phyloP scores from a whole-genome alignment of 73 alveolate species.

The Tetrahymena malaccensis region DNA sequence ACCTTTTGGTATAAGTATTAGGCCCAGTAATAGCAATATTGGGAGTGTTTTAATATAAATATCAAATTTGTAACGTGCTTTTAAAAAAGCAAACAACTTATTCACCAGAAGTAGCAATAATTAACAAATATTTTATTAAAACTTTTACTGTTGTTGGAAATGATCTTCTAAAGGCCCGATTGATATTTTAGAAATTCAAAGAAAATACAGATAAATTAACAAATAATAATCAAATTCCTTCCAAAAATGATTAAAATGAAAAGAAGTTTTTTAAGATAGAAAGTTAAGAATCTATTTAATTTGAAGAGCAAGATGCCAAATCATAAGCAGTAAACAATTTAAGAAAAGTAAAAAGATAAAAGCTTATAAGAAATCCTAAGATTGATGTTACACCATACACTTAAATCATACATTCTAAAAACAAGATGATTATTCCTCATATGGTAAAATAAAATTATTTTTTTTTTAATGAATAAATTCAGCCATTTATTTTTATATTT shows the following conservation, averaged over 20 bases:
- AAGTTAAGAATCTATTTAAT: background rate
- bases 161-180: background rate
- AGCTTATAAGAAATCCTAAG: background rate
- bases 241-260: background rate
- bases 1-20: background rate
- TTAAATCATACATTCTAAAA: background rate
- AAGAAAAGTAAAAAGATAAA: background rate
- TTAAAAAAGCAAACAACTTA: background rate
- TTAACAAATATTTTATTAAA: background rate
- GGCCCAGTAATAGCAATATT: background rate
- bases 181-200: background rate
- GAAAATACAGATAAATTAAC: background rate
- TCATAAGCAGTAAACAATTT: background rate
- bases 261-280: background rate
- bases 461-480: too few relatives aligned
- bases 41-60: background rate
- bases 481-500: background rate
- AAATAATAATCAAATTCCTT: background rate
- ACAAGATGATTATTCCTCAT: background rate
- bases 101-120: background rate
- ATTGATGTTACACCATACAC: background rate
- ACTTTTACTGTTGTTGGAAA: background rate
- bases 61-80: background rate
- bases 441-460: background rate
- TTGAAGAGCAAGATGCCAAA: background rate